Conservation (phyloP, 805 yeast species). For the Starmerella potacharoeniae region DNA sequence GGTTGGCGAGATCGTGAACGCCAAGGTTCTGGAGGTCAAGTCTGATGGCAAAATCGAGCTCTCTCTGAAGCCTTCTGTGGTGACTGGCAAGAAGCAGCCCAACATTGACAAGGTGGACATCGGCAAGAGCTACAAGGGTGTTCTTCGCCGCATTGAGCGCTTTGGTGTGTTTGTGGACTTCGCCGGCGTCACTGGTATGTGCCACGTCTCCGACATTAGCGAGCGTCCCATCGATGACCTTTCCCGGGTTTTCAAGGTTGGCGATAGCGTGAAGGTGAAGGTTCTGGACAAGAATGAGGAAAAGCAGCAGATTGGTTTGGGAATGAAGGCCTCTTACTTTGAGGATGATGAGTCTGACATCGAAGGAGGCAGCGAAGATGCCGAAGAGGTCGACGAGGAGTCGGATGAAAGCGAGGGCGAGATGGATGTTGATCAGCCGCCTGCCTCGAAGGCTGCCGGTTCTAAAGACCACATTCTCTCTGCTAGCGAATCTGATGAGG, state of each 20-base stretch:
- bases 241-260: conserved; percentile 62
- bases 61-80: conserved; percentile 70
- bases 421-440: not conserved
- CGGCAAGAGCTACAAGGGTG: conserved; percentile 67
- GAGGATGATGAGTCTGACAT: conserved; percentile 30
- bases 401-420: conserved; percentile 8
- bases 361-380: conserved; percentile 21
- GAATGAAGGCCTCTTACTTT: conserved; percentile 92
- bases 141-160: conserved; percentile 63
- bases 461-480: conserved; percentile 13
- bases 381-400: conserved; percentile 22
- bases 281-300: conserved; percentile 49
- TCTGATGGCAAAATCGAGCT: conserved; percentile 50
- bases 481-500: conserved; percentile 20
- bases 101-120: conserved; percentile 48
- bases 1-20: conserved; percentile 60
- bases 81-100: conserved; percentile 44
- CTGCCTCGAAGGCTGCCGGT: not conserved
- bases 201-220: conserved; percentile 76
- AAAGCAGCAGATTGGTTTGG: conserved; percentile 71
- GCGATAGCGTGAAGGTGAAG: conserved; percentile 83
- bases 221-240: conserved; percentile 46
- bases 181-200: conserved; percentile 73
- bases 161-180: conserved; percentile 85
- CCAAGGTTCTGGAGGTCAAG: conserved; percentile 55